phyloP scores from a whole-genome alignment of 2,329 filamentous ascomycete genomes.

The Aspergillus hiratsukae region DNA sequence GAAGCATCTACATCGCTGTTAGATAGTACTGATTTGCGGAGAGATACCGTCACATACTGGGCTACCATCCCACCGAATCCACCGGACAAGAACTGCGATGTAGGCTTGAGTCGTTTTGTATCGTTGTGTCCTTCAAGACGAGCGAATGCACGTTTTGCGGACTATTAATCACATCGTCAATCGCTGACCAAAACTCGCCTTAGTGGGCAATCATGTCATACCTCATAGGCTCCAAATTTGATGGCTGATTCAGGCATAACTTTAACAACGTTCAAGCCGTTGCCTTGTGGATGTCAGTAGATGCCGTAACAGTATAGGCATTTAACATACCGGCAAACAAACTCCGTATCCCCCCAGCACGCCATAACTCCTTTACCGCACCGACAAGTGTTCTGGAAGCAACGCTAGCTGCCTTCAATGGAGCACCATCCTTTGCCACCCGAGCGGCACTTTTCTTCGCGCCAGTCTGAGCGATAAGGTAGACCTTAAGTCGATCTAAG shows the following conservation, averaged over 20 bases:
- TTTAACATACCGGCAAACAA: constrained; percentile 79
- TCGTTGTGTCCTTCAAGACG: constrained; percentile 84
- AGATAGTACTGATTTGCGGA: constrained; percentile 13
- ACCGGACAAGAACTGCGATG: constrained; percentile 85
- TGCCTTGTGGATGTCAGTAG: constrained; percentile 56
- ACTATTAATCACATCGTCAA: constrained; percentile 42
- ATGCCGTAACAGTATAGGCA: background rate
- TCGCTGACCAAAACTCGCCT: background rate
- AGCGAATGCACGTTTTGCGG: constrained; percentile 81
- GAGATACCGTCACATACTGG: constrained; percentile 58
- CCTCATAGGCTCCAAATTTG: constrained; percentile 95
- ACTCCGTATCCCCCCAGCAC: constrained; percentile 77
- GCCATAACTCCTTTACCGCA: constrained; percentile 75
- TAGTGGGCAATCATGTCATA: constrained; percentile 29
- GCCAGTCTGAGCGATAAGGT: constrained; percentile 85
- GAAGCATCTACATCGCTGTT: constrained; percentile 57
- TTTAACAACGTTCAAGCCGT: constrained; percentile 93
- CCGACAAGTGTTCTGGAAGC: constrained; percentile 65
- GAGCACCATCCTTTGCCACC: constrained; percentile 66
- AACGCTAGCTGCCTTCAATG: constrained; percentile 60
- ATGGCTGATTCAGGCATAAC: constrained; percentile 99
- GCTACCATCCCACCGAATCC: constrained; percentile 91
- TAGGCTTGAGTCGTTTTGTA: constrained; percentile 70
- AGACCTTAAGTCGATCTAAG: constrained; percentile 94
- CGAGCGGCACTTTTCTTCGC: constrained; percentile 55